A percentile compares a stretch with the other conserved stretches of the same genome.
Evolutionary conservation across 73 alveolate genomes (phyloP).

Genomic region (Paramecium octaurelia): DNA sequence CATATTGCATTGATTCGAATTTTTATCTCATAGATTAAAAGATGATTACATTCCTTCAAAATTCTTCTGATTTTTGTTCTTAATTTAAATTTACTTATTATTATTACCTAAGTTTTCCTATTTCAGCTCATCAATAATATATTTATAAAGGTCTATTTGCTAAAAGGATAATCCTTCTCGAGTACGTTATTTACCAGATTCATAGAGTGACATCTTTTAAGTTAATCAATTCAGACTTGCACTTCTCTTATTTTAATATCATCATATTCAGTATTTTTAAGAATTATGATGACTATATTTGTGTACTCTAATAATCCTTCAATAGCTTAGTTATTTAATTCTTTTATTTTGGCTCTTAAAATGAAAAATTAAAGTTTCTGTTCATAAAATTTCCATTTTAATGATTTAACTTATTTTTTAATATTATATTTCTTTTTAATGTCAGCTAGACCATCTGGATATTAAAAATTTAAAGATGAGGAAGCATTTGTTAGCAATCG

Average conservation of each 20-base stretch:
- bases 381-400: background rate
- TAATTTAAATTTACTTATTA: background rate
- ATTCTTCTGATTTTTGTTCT: background rate
- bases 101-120: background rate
- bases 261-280: background rate
- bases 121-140: background rate
- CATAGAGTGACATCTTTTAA: background rate
- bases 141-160: background rate
- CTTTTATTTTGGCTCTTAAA: background rate
- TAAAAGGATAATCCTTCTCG: background rate
- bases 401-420: background rate
- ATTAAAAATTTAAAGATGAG: background rate
- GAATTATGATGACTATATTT: background rate
- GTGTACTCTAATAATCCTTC: background rate
- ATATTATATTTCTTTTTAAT: background rate
- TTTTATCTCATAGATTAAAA: no score
- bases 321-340: background rate
- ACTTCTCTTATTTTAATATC: background rate
- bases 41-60: background rate
- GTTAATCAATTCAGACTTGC: background rate
- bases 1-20: background rate
- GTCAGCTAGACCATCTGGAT: constrained; percentile 30
- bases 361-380: background rate
- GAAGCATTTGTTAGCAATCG: background rate
- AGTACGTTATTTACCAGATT: background rate